Base-by-base conservation (phyloP, 805 yeast species). In the Ogataea parapolymorpha region DNA sequence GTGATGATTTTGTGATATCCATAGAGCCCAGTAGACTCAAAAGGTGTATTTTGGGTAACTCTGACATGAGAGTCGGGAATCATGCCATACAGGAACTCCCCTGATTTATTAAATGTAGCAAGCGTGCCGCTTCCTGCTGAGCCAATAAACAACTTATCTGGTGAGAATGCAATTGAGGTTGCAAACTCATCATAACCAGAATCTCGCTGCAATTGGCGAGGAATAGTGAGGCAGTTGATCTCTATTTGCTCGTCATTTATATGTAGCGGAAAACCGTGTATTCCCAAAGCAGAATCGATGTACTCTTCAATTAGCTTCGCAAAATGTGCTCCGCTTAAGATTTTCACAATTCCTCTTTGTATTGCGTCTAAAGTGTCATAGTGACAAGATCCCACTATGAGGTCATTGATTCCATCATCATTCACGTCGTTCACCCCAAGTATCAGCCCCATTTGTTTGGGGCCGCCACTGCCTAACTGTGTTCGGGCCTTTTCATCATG, bases 311-410 rank as follows among this genome's bases (percentile, higher is more conserved):
- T 1, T 10, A 39, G 6, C 4, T 31, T 29, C 11, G 12, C 13
- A 20, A 48, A 39, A 10, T 44, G 11, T 20, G 35, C 32, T 16
- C 68, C 68, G 18, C 63, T 58, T n/a, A 73, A 33, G 0, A 61
- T 52, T 9, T 50, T 53, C 0, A 66, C 63, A 5, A 51, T 52
- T 3, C 77, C 78, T 7, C 50, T 41, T 33, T 73, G 77, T 8
- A 53, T 46, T 1, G 23, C 15, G 11, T 37, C 44, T 8, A 26
- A 12, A n/a, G 14, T 20, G 25, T 54, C 56, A 14, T 61, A 58
- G 36, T 59, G 60, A 4, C 75, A 71, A 1, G 78, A 70, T 0
- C 74, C 69, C 2, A 79, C 54, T 3, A 75, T 17, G 8, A 79
- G 48, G 33, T 72, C 76, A 1, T 64, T 65, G 8, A 59, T 38